phyloP scores from a whole-genome alignment of 1,284 basidiomycete species.

The Cryptococcus sp. region DNA sequence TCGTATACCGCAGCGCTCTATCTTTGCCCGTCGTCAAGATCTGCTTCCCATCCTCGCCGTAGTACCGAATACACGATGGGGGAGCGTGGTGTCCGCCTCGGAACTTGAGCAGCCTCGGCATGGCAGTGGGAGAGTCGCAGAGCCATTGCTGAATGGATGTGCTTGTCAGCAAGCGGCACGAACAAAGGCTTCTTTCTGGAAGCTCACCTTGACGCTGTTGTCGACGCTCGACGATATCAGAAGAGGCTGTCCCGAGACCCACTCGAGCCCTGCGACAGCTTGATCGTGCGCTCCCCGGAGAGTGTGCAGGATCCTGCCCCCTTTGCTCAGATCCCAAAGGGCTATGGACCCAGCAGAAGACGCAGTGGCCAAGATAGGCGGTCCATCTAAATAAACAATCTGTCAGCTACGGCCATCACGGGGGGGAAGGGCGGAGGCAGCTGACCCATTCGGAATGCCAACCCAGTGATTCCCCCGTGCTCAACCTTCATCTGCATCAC shows the following conservation, averaged over 20 bases:
- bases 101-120: slow-evolving; percentile 84
- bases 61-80: slow-evolving; percentile 88
- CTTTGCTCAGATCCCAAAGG: slow-evolving; percentile 82
- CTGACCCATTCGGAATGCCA: slow-evolving; percentile 85
- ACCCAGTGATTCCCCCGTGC: slow-evolving; percentile 67
- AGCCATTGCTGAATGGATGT: slow-evolving; percentile 80
- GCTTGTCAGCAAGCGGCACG: not conserved
- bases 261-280: slow-evolving; percentile 72
- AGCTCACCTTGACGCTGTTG: slow-evolving; percentile 81
- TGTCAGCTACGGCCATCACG: slow-evolving; percentile 4
- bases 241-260: slow-evolving; percentile 86
- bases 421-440: slow-evolving; percentile 5
- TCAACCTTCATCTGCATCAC: slow-evolving; percentile 81
- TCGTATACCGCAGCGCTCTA: slow-evolving; percentile 81
- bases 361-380: slow-evolving; percentile 77
- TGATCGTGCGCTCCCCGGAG: slow-evolving; percentile 82
- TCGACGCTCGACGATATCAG: slow-evolving; percentile 84
- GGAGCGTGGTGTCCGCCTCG: slow-evolving; percentile 89
- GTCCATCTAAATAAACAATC: slow-evolving; percentile 60
- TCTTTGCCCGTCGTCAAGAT: slow-evolving; percentile 80
- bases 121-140: slow-evolving; percentile 82
- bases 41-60: slow-evolving; percentile 94
- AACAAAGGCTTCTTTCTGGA: not conserved
- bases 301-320: slow-evolving; percentile 76
- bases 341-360: slow-evolving; percentile 84